phyloP scores from a whole-genome alignment of 495 filamentous ascomycete genomes.

The Podospora anserina region DNA sequence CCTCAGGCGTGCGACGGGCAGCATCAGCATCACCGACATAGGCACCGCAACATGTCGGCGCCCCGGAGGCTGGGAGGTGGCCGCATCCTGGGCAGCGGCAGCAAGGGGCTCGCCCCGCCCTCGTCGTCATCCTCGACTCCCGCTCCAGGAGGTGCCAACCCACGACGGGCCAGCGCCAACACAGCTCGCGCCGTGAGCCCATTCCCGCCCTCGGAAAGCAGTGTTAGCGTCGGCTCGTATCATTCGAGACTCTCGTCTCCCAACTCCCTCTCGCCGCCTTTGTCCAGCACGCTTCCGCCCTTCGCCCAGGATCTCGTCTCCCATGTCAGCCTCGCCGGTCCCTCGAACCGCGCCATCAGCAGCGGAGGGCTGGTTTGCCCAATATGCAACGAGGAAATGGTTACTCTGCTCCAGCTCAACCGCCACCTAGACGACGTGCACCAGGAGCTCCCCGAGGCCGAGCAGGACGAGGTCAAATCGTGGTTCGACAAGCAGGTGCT shows the following conservation, averaged over 20 bases:
- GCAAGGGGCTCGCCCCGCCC: conserved; percentile 69
- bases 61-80: conserved; percentile 79
- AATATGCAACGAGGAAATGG: conserved; percentile 98
- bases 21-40: not conserved
- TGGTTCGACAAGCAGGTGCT: conserved; percentile 97
- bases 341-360: conserved; percentile 38
- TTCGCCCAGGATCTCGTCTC: conserved; percentile 46
- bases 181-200: conserved; percentile 39
- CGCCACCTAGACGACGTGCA: conserved; percentile 93
- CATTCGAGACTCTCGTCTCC: conserved; percentile 36
- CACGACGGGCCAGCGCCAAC: not conserved
- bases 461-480: conserved; percentile 95
- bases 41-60: conserved; percentile 53
- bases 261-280: conserved; percentile 34
- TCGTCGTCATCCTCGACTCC: conserved; percentile 17
- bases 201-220: conserved; percentile 52
- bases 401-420: conserved; percentile 90
- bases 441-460: conserved; percentile 85
- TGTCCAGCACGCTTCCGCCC: conserved; percentile 41
- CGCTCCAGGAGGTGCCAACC: not conserved
- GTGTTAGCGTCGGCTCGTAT: conserved; percentile 52
- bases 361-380: conserved; percentile 72
- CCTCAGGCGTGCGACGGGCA: not conserved
- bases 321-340: conserved; percentile 46
- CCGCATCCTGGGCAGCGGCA: conserved; percentile 80